These are phyloP conservation scores for Vararia minispora DNA, from an alignment of 768 basidiomycete species.

Conservation along the genomic window DNA sequence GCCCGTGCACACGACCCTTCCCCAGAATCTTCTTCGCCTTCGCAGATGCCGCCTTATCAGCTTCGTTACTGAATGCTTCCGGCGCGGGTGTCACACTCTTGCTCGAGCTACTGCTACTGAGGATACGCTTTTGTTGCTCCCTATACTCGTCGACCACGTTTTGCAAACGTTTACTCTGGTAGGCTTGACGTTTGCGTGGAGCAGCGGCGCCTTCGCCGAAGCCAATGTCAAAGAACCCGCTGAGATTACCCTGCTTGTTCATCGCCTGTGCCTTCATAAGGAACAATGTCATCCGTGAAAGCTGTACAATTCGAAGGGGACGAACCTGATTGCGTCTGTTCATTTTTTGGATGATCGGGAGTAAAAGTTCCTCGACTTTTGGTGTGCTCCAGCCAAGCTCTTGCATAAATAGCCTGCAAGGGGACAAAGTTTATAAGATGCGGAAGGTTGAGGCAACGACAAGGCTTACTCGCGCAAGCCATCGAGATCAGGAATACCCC, in stretches of 20 bases:
- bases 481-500: conserved; percentile 95
- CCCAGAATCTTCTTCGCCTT: not conserved
- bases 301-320: conserved; percentile 7
- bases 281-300: too few species aligned
- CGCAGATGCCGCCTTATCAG: not conserved
- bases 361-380: conserved; percentile 85
- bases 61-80: too few species aligned
- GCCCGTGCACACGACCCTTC: not conserved
- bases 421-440: conserved; percentile 9
- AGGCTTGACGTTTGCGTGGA: conserved; percentile 72
- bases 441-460: conserved; percentile 11
- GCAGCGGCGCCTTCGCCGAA: conserved; percentile 59
- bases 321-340: conserved; percentile 67
- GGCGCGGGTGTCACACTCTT: not conserved
- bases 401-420: conserved; percentile 50
- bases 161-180: conserved; percentile 79
- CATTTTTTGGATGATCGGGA: conserved; percentile 87
- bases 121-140: conserved; percentile 33
- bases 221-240: conserved; percentile 62
- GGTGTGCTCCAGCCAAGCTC: conserved; percentile 74
- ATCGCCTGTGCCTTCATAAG: conserved; percentile 41
- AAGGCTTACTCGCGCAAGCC: conserved; percentile 65
- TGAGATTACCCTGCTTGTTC: conserved; percentile 71
- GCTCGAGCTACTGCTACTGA: conserved; percentile 10
- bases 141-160: conserved; percentile 77